phyloP scores from a whole-genome alignment of 2,329 filamentous ascomycete genomes.

The Claviceps sorghi region DNA sequence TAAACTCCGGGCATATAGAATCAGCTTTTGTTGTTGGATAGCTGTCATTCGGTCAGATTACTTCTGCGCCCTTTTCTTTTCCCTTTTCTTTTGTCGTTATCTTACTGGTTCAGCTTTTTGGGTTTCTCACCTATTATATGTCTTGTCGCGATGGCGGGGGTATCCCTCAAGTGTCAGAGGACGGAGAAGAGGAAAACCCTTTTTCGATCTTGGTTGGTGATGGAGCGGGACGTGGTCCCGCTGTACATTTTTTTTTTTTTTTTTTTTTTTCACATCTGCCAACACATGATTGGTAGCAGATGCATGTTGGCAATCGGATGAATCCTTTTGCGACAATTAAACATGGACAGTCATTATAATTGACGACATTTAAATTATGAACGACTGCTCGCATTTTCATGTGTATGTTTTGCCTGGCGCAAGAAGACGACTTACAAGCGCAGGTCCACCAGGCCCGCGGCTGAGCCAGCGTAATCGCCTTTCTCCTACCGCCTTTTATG shows the following conservation, averaged over 20 bases:
- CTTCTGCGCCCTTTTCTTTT: conserved; percentile 9
- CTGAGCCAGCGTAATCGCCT: background rate
- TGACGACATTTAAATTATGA: conserved; percentile 7
- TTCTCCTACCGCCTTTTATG: conserved; percentile 9
- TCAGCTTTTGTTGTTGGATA: background rate
- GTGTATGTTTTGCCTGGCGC: background rate
- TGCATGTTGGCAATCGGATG: no score
- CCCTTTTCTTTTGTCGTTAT: conserved; percentile 10
- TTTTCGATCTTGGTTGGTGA: conserved; percentile 12
- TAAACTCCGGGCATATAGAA: background rate
- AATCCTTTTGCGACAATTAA: no score
- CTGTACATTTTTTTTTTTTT: conserved; percentile 14
- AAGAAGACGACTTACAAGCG: no score
- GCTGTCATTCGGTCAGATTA: background rate
- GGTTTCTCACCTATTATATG: conserved; percentile 5
- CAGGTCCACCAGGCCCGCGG: no score
- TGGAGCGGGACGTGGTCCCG: conserved; percentile 9
- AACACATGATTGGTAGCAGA: no score
- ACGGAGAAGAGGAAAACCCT: conserved; percentile 11
- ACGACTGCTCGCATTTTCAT: conserved; percentile 2
- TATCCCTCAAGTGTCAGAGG: conserved; percentile 10
- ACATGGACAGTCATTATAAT: background rate
- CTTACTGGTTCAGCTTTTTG: background rate
- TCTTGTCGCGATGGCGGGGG: conserved; percentile 10
- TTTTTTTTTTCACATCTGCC: no score